These are phyloP conservation scores for Sphaerulina musiva DNA, from an alignment of 2,329 filamentous ascomycete species.

Conservation along the genomic window DNA sequence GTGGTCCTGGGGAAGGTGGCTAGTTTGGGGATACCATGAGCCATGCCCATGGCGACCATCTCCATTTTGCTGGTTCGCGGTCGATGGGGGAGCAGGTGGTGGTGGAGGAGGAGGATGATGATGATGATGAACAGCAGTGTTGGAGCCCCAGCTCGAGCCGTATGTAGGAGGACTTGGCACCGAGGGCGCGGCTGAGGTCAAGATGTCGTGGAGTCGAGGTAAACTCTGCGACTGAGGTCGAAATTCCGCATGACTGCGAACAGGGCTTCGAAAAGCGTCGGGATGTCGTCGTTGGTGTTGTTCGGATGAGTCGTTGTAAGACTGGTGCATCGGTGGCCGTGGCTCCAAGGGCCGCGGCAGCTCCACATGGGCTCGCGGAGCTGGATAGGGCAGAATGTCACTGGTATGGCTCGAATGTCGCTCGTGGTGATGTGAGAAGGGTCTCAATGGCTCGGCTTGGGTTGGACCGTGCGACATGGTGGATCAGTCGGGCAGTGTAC, in stretches of 20 bases:
- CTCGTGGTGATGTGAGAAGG: conserved; percentile 16
- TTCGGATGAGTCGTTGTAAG: conserved; percentile 16
- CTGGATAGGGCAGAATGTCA: conserved; percentile 16
- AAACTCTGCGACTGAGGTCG: conserved; percentile 24
- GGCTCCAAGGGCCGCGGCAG: conserved; percentile 28
- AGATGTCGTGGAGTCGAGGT: conserved; percentile 29
- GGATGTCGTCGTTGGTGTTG: conserved; percentile 13
- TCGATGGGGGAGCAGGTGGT: background rate
- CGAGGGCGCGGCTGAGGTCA: conserved; percentile 21
- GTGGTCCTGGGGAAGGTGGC: conserved; percentile 18
- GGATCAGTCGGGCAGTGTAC: background rate
- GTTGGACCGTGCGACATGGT: conserved; percentile 14
- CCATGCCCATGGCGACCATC: conserved; percentile 18
- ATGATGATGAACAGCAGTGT: conserved; percentile 2
- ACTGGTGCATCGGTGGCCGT: conserved; percentile 20
- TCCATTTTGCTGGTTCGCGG: conserved; percentile 15
- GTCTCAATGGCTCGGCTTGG: conserved; percentile 11
- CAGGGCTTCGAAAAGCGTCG: conserved; percentile 18
- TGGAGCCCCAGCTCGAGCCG: conserved; percentile 14
- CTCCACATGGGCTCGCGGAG: conserved; percentile 17
- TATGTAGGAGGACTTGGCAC: conserved; percentile 14
- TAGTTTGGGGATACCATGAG: conserved; percentile 22
- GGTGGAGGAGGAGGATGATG: background rate
- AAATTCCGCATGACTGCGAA: conserved; percentile 16
- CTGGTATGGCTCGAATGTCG: conserved; percentile 16